Evolutionary conservation across 2,329 filamentous ascomycete genomes (phyloP).

Genomic region (Penicillium sp.): DNA sequence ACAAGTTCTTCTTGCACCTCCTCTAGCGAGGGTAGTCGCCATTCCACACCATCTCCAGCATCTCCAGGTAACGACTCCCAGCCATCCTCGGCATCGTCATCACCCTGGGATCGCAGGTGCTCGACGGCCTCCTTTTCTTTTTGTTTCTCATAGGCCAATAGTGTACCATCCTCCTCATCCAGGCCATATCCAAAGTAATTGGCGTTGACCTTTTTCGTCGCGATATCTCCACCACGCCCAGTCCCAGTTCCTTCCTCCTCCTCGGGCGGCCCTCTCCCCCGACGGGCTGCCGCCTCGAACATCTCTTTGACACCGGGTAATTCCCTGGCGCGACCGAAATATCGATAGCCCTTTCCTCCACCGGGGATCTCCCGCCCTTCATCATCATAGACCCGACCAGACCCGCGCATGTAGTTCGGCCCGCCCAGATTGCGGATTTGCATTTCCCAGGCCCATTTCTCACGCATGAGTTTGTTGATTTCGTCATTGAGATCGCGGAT

Average conservation of each 20-base stretch:
- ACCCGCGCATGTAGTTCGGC: slow-evolving; percentile 89
- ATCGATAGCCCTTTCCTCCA: slow-evolving; percentile 88
- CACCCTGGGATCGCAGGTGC: slow-evolving; percentile 63
- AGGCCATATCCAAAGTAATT: slow-evolving; percentile 95
- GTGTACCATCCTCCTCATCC: slow-evolving; percentile 82
- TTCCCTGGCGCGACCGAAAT: slow-evolving; percentile 88
- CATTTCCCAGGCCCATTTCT: slow-evolving; percentile 99
- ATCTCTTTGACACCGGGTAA: slow-evolving; percentile 95
- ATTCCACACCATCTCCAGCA: slow-evolving; percentile 76
- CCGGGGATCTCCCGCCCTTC: slow-evolving; percentile 69
- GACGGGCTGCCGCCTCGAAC: slow-evolving; percentile 75
- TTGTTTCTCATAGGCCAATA: slow-evolving; percentile 77
- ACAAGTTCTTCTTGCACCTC: slow-evolving; percentile 95
- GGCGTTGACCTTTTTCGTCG: slow-evolving; percentile 76
- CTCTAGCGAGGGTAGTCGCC: slow-evolving; percentile 82
- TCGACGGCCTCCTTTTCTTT: slow-evolving; percentile 83
- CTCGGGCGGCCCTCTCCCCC: slow-evolving; percentile 66
- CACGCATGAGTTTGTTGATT: slow-evolving; percentile 98
- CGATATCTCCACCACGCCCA: slow-evolving; percentile 46
- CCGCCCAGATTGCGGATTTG: slow-evolving; percentile 95
- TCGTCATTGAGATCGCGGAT: slow-evolving; percentile 98
- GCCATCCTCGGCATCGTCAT: slow-evolving; percentile 63
- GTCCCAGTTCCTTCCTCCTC: slow-evolving; percentile 67
- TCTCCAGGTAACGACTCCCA: slow-evolving; percentile 92
- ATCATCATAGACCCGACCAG: slow-evolving; percentile 72